A percentile compares a stretch with the other conserved stretches of the same genome.
Evolutionary conservation across 2,329 filamentous ascomycete genomes (phyloP).

Genomic region (Xylariomycetidae sp.): DNA sequence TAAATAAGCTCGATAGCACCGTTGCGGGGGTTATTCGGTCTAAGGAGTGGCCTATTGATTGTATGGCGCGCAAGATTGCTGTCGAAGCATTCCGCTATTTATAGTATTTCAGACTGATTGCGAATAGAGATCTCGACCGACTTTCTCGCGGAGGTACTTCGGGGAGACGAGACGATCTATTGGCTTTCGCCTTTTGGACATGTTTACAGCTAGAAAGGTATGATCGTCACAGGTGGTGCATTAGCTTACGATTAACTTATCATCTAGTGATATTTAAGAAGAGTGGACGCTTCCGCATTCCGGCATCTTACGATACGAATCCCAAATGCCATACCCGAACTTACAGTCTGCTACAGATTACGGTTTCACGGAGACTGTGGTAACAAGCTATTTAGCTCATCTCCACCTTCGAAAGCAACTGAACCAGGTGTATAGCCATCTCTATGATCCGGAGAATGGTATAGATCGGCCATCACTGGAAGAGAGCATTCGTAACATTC

Average conservation of each 20-base stretch:
- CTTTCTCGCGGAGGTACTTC: too few species aligned
- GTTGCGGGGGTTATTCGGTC: too few species aligned
- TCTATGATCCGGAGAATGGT: slow-evolving; percentile 41
- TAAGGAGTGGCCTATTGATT: too few species aligned
- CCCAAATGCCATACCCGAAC: slow-evolving; percentile 64
- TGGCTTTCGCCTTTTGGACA: slow-evolving; percentile 83
- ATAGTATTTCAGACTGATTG: too few species aligned
- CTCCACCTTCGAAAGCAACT: slow-evolving; percentile 60
- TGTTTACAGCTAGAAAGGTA: slow-evolving; percentile 89
- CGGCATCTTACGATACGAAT: slow-evolving; percentile 56
- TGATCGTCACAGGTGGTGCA: not conserved
- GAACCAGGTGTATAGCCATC: slow-evolving; percentile 56
- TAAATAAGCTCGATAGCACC: too few species aligned
- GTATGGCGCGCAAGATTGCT: too few species aligned
- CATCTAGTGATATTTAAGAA: slow-evolving; percentile 77
- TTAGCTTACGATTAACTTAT: slow-evolving; percentile 9
- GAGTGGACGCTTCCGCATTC: slow-evolving; percentile 67
- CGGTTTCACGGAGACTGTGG: slow-evolving; percentile 43
- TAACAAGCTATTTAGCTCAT: slow-evolving; percentile 59
- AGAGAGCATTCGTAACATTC: slow-evolving; percentile 42
- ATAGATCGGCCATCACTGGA: slow-evolving; percentile 22
- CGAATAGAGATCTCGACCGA: too few species aligned
- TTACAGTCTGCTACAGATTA: slow-evolving; percentile 39
- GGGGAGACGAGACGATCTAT: slow-evolving; percentile 57
- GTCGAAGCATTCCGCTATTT: too few species aligned